phyloP scores from a whole-genome alignment of 257 asterid genomes.

The Solanum dulcamara region DNA sequence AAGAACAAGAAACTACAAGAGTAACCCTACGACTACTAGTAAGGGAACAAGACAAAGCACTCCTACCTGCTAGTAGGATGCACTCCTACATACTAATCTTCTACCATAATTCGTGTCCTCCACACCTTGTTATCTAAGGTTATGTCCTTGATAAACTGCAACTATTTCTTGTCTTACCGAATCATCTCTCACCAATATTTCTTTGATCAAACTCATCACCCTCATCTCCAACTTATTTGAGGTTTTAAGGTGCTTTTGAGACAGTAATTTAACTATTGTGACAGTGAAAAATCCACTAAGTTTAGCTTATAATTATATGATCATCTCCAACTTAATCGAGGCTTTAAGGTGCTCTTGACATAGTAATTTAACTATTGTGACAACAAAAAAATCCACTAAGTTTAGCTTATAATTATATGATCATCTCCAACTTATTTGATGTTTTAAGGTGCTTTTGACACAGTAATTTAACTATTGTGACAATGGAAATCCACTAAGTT shows the following conservation, averaged over 20 bases:
- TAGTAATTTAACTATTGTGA: not conserved
- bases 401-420: not conserved
- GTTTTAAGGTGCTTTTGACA: not conserved
- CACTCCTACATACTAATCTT: too few species aligned
- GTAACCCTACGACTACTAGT: too few species aligned
- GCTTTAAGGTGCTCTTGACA: not conserved
- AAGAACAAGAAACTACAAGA: too few species aligned
- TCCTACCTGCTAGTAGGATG: too few species aligned
- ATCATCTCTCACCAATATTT: too few species aligned
- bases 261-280: not conserved
- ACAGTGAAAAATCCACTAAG: not conserved
- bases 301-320: not conserved
- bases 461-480: not conserved
- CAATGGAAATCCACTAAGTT: not conserved
- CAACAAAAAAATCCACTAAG: not conserved
- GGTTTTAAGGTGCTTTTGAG: not conserved
- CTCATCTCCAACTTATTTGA: too few species aligned
- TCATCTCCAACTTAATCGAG: not conserved
- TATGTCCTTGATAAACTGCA: too few species aligned
- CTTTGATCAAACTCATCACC: too few species aligned
- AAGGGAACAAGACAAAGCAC: too few species aligned
- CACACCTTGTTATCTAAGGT: too few species aligned
- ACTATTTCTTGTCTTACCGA: too few species aligned
- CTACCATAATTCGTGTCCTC: too few species aligned
- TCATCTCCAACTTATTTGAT: not conserved